These are phyloP conservation scores for Myxozyma sirexii DNA, from an alignment of 805 yeast species.

Conservation along the genomic window DNA sequence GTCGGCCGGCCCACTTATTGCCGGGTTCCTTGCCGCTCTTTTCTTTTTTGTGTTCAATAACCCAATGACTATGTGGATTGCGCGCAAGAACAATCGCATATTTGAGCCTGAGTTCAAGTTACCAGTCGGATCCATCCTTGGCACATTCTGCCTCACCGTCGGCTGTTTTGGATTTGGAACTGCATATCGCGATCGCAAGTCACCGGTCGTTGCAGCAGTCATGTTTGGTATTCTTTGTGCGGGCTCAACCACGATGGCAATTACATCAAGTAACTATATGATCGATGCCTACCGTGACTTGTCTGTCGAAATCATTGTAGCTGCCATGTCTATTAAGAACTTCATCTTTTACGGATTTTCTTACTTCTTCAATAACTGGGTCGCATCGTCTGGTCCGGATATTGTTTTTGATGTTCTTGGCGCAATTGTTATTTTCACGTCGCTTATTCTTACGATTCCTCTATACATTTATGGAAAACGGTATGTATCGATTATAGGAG, in stretches of 20 bases:
- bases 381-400: neutral
- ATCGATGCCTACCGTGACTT: slow-evolving; percentile 5
- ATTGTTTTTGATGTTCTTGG: slow-evolving; percentile 1
- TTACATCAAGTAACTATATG: slow-evolving; percentile 1
- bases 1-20: neutral
- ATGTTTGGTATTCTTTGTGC: neutral
- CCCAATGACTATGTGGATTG: neutral
- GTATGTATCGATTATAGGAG: too few species aligned
- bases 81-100: neutral
- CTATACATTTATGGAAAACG: neutral
- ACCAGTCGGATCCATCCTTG: neutral
- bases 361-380: slow-evolving; percentile 5
- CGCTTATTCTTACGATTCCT: neutral
- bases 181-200: neutral
- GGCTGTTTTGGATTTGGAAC: slow-evolving; percentile 5
- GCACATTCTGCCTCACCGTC: neutral
- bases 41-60: neutral
- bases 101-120: slow-evolving; percentile 8
- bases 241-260: neutral
- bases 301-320: neutral
- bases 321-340: neutral
- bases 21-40: neutral
- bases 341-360: slow-evolving; percentile 8
- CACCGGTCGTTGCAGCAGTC: neutral
- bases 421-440: neutral